A percentile compares a stretch with the other conserved stretches of the same genome.
Conservation (phyloP, 2,329 filamentous ascomycete species). For the Cladosporium sp. region DNA sequence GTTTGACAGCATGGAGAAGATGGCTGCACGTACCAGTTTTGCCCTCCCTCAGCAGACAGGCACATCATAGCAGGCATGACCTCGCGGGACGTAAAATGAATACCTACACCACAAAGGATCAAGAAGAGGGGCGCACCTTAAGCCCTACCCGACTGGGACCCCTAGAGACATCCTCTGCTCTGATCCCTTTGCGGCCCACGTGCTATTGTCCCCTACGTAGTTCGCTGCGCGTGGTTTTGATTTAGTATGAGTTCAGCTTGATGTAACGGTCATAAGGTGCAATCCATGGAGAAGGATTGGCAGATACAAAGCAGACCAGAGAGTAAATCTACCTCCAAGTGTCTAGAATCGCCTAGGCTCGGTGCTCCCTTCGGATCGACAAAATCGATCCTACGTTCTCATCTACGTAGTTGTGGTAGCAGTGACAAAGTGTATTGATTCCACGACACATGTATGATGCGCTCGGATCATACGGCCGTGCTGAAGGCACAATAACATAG, state of each 20-base stretch:
- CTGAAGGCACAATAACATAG: not conserved
- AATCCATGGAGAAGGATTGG: not conserved
- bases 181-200: not conserved
- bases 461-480: not conserved
- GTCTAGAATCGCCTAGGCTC: not conserved
- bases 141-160: not conserved
- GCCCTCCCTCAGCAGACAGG: not conserved
- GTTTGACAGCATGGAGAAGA: not conserved
- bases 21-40: not conserved
- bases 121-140: not conserved
- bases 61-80: not conserved
- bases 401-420: not conserved
- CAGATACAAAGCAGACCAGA: not conserved
- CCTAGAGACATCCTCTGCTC: not conserved
- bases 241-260: not conserved
- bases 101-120: not conserved
- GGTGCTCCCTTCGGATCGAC: not conserved
- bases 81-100: not conserved
- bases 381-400: not conserved
- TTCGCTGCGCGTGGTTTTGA: not conserved
- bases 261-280: not conserved
- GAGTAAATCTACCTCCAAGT: too few species aligned
- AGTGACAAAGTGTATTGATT: not conserved
- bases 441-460: not conserved
- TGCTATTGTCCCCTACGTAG: not conserved